These are phyloP conservation scores for Leptomonas seymouri DNA, from an alignment of 208 protist genomes.

Conservation along the genomic window DNA sequence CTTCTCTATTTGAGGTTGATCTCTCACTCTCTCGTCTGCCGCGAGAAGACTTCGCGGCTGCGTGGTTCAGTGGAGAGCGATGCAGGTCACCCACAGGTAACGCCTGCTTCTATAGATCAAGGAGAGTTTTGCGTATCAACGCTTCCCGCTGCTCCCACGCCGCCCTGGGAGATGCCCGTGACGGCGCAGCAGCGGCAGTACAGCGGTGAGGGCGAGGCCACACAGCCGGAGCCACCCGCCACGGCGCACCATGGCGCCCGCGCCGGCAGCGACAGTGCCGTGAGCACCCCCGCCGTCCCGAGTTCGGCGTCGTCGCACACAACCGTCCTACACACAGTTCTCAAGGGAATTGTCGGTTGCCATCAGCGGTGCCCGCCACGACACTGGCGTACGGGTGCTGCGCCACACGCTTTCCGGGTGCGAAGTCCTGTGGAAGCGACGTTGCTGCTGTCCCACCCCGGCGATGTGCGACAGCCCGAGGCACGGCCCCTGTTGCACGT, in stretches of 20 bases:
- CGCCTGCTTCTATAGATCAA: too few species aligned
- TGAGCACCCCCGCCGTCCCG: not conserved
- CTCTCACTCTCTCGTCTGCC: too few species aligned
- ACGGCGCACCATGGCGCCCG: not conserved
- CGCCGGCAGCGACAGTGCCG: not conserved
- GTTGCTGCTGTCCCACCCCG: constrained; percentile 6
- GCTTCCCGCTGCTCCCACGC: too few species aligned
- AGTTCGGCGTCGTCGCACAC: not conserved
- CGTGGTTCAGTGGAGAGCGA: too few species aligned
- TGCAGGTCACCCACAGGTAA: too few species aligned
- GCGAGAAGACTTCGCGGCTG: too few species aligned
- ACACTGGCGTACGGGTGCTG: constrained; percentile 14
- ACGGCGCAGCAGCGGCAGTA: not conserved
- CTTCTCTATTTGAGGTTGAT: too few species aligned
- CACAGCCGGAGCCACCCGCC: not conserved
- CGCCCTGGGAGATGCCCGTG: too few species aligned
- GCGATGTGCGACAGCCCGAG: not conserved
- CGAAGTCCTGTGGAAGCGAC: not conserved
- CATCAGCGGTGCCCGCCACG: constrained; percentile 17
- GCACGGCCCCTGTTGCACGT: too few species aligned
- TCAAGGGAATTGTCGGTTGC: not conserved
- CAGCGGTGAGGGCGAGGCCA: not conserved
- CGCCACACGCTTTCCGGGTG: constrained; percentile 6
- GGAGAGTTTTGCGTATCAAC: too few species aligned
- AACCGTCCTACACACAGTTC: not conserved